Evolutionary conservation across 2,329 filamentous ascomycete genomes (phyloP), one percentile per base, ranked within the genome.

Genomic region (Phialophora chinensis): DNA sequence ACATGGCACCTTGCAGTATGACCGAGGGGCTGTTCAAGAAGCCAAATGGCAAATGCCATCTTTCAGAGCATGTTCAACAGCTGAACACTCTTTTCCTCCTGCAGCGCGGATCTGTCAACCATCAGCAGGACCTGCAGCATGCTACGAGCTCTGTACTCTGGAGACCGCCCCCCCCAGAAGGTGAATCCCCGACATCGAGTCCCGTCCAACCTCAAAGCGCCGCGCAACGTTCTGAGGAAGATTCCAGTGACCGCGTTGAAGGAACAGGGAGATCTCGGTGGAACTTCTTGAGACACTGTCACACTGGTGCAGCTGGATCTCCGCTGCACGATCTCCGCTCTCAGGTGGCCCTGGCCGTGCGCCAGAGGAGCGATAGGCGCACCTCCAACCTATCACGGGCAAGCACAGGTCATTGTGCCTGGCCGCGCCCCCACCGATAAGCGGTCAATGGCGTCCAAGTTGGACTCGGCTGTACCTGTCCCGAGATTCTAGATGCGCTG

Each of bases 221-320:
- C 7, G 1, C 17, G 7, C 17, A 17, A 5, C 27, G 23, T 44
- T 11, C 27, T 8, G 44, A 44, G 38, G 38, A 44, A n/a, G 38
- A n/a, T 17, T 44, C 38, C 17, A 44, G 2, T 44, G 7, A 44
- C 38, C 38, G 38, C 38, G 17, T 8, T n/a, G 6, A 44, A 53
- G n/a, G 33, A 23, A 61, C 29, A 61, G 49, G 49, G 29, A 61
- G 1, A 31, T 38, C 20, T 61, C 59, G 23, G 59, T 61, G 59
- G 49, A 61, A 61, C 59, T 17, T 53, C 49, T 61, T 61, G 59
- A 61, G 59, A 61, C 59, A 61, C 25, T 52, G 38, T 44, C 38
- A 44, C 38, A 44, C 14, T n/a, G 59, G 47, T 38, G 59, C 49
- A 61, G 59, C 47, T 61, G 33, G 47, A 54, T 58, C 49, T 54